Evolutionary conservation across 1,284 basidiomycete genomes (phyloP), one percentile per base, ranked within the genome.

Genomic region (Pascua guehoae): DNA sequence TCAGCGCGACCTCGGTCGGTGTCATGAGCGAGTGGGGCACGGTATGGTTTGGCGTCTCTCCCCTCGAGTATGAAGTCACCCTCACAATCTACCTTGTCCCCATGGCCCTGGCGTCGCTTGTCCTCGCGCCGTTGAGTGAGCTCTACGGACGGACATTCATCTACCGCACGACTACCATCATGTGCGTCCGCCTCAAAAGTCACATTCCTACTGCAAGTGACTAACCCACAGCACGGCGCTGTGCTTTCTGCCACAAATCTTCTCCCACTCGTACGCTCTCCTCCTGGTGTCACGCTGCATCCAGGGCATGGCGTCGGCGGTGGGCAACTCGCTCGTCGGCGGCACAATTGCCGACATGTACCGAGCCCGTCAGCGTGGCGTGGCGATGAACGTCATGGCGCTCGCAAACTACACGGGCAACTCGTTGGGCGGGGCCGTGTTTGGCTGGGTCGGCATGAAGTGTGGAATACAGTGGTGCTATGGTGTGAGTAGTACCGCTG

Each of bases 321-420:
- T 72, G 5, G 71, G 67, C 14, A 73, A 73, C 47, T 64, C 66
- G 1, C 69, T 75, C 60, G 72, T 74, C 8, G 71, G 73, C 7
- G 76, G 76, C 9, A 72, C 72, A 7, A 68, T 78, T 8, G 74
- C 75, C 38, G 76, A 77, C 60, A 56, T 75, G 36, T 78, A 68
- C 58, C 66, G 55, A 18, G 73, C 74, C 49, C 61, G 59, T 12
- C 57, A 66, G 36, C 63, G 79, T 17, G 78, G 79, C 0, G 57
- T 66, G 2, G 71, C 76, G 0, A 80, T 81, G 79, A 72, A 71
- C 38, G 57, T 75, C 8, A 80, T 78, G 58, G 64, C 71, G 11
- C 52, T 78, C 2, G 56, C 70, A 10, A 76, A 79, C 51, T 79
- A 76, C 50, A 62, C 60, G 59, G 57, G 78, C 53, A 54, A 78